Evolutionary conservation across 2,329 filamentous ascomycete genomes (phyloP).

Genomic region (Aureobasidium uvarum): DNA sequence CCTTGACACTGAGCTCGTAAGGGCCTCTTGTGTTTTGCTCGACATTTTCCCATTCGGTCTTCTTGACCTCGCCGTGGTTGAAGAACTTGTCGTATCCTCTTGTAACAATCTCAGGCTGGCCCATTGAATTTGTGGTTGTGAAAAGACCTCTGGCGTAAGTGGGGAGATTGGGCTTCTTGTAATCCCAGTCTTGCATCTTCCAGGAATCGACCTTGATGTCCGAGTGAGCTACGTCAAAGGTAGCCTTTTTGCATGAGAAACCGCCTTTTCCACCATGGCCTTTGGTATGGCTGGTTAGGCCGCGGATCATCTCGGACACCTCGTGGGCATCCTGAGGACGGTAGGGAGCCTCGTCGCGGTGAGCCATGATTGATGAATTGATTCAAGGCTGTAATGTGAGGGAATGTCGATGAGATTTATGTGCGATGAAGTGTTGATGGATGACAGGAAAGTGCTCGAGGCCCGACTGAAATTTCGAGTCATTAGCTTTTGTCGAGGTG

Average conservation of each 20-base stretch:
- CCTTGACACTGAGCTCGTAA: constrained; percentile 94
- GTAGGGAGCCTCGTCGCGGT: constrained; percentile 58
- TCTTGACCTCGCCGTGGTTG: constrained; percentile 78
- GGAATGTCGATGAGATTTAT: not conserved
- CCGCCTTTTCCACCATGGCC: constrained; percentile 53
- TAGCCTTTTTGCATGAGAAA: constrained; percentile 77
- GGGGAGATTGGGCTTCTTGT: constrained; percentile 81
- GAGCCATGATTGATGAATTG: constrained; percentile 49
- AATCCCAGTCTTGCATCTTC: constrained; percentile 93
- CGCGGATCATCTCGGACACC: constrained; percentile 63
- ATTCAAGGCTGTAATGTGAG: not conserved
- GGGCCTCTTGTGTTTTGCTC: constrained; percentile 73
- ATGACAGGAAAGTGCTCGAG: constrained; percentile 8
- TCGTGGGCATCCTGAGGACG: constrained; percentile 66
- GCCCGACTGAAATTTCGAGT: constrained; percentile 12
- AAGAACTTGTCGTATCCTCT: constrained; percentile 99
- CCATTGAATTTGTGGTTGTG: constrained; percentile 67
- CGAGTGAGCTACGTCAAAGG: constrained; percentile 66
- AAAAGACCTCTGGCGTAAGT: constrained; percentile 94
- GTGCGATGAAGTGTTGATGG: constrained; percentile 15
- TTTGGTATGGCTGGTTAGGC: constrained; percentile 61
- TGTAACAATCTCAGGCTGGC: constrained; percentile 72
- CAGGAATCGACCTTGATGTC: constrained; percentile 79
- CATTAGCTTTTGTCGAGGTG: constrained; percentile 8
- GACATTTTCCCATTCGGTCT: constrained; percentile 82